A percentile compares a stretch with the other conserved stretches of the same genome.
These are phyloP conservation scores for Alternaria triticina DNA, from an alignment of 2,329 filamentous ascomycete genomes.

Conservation along the genomic window DNA sequence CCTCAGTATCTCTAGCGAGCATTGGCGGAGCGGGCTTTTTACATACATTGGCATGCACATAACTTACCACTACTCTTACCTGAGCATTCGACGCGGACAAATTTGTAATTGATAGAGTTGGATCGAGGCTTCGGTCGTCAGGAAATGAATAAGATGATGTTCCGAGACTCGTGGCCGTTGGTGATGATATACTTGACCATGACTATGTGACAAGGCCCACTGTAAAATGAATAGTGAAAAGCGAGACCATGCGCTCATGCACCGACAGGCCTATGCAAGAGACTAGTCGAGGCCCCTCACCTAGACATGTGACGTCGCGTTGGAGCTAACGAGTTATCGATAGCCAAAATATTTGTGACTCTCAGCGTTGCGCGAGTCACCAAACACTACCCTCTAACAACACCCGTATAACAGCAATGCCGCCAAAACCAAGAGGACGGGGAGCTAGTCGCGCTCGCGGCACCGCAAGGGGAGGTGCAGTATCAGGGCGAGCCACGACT, in stretches of 20 bases:
- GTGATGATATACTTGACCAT: background rate
- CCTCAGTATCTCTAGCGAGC: slow-evolving; percentile 48
- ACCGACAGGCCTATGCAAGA: background rate
- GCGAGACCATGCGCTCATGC: background rate
- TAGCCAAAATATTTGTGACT: slow-evolving; percentile 31
- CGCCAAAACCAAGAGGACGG: slow-evolving; percentile 39
- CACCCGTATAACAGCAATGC: slow-evolving; percentile 29
- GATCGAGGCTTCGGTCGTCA: slow-evolving; percentile 8
- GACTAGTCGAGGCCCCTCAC: background rate
- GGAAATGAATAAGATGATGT: slow-evolving; percentile 14
- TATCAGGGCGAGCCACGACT: slow-evolving; percentile 15
- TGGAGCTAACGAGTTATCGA: slow-evolving; percentile 27
- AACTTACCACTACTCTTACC: slow-evolving; percentile 25
- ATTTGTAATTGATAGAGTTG: slow-evolving; percentile 36
- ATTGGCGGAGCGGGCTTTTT: slow-evolving; percentile 46
- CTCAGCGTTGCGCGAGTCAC: slow-evolving; percentile 14
- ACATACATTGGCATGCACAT: slow-evolving; percentile 43
- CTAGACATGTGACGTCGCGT: slow-evolving; percentile 15
- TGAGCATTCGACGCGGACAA: slow-evolving; percentile 16
- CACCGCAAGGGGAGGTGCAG: slow-evolving; percentile 25
- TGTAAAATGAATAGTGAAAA: background rate
- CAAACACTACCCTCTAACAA: background rate
- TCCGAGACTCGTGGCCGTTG: background rate
- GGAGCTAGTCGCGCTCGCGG: slow-evolving; percentile 30
- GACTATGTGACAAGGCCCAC: background rate